phyloP scores from a whole-genome alignment of 768 basidiomycete species.

The Leccinum olivaceopallidum region DNA sequence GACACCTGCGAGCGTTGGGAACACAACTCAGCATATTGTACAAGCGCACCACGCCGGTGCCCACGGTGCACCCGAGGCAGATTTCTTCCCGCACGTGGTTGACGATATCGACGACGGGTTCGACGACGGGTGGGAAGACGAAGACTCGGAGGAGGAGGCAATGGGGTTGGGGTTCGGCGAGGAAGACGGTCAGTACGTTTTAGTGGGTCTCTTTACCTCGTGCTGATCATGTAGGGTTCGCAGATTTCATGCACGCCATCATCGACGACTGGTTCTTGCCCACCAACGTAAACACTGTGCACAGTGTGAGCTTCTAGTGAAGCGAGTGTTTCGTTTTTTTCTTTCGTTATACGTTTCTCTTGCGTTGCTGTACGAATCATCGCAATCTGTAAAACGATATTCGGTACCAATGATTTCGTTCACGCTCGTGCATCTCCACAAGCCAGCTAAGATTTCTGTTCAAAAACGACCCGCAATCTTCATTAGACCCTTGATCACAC shows the following conservation, averaged over 20 bases:
- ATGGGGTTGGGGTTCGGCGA: conserved; percentile 5
- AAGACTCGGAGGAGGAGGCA: conserved; percentile 14
- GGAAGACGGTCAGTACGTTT: conserved; percentile 11
- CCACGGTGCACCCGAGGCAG: conserved; percentile 2
- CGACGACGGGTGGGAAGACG: conserved; percentile 18
- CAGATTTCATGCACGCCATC: conserved; percentile 16
- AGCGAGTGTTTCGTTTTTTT: neutral
- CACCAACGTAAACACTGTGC: conserved; percentile 24
- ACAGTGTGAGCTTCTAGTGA: conserved; percentile 26
- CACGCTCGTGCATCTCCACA: neutral
- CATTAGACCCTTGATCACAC: neutral
- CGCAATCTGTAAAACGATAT: neutral
- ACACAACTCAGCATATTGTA: neutral
- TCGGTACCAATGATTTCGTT: neutral
- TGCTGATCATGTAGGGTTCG: conserved; percentile 6
- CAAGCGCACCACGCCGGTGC: neutral
- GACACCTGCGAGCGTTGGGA: neutral
- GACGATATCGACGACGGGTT: conserved; percentile 15
- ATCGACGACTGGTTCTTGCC: conserved; percentile 27
- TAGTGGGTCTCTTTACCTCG: neutral
- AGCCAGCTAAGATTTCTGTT: neutral
- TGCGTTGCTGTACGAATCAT: neutral
- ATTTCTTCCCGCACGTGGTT: conserved; percentile 1
- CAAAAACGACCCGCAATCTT: neutral
- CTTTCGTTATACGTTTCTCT: neutral